phyloP scores from a whole-genome alignment of 352 stramenopile species.

The Globisporangium apiculatum region DNA sequence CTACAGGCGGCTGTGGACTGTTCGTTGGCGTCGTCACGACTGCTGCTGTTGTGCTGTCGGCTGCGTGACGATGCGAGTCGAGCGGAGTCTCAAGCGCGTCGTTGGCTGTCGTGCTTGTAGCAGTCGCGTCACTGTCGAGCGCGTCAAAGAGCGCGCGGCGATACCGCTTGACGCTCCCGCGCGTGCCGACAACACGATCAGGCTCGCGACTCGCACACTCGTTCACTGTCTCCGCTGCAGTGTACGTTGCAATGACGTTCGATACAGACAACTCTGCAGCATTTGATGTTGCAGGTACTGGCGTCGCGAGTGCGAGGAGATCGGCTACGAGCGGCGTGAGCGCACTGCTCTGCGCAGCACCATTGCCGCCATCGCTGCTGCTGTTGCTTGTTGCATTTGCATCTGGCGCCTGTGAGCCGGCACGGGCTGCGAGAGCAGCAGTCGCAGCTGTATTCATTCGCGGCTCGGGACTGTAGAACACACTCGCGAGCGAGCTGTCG shows the following conservation, averaged over 20 bases:
- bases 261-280: not conserved
- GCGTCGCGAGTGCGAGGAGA: constrained; percentile 17
- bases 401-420: not conserved
- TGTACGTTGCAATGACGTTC: too few relatives aligned
- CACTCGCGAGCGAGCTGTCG: too few relatives aligned
- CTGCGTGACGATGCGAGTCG: not conserved
- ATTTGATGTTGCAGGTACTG: constrained; percentile 2
- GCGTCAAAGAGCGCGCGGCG: constrained; percentile 2
- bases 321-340: constrained; percentile 16
- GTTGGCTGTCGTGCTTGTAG: not conserved
- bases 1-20: too few relatives aligned
- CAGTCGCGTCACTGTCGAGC: not conserved
- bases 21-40: constrained; percentile 2
- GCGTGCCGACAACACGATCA: not conserved
- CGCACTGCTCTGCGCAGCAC: not conserved
- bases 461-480: not conserved
- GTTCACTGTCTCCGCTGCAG: not conserved
- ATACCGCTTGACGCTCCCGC: constrained; percentile 1
- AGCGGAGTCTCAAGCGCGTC: not conserved
- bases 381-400: not conserved
- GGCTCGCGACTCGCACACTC: not conserved
- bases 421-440: too few relatives aligned
- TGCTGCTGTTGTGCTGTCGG: not conserved
- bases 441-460: not conserved
- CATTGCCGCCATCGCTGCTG: not conserved